Conservation (phyloP, 2,329 filamentous ascomycete genomes). For the Fonsecaea monophora region DNA sequence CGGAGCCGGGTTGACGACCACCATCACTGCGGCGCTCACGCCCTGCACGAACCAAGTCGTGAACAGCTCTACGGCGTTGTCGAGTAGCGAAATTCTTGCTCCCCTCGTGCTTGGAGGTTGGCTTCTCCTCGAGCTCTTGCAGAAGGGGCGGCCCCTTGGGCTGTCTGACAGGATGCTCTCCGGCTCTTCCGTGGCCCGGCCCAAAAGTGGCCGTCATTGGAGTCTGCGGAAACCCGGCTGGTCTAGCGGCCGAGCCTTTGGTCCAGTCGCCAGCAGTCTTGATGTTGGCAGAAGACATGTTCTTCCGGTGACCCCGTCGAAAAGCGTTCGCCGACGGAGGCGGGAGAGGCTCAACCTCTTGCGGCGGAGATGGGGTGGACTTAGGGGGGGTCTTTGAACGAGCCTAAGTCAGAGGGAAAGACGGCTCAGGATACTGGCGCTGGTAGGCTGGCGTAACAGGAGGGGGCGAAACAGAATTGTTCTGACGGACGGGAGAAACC, state of each 20-base stretch:
- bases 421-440: constrained; percentile 80
- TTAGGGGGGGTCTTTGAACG: constrained; percentile 71
- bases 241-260: constrained; percentile 75
- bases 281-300: constrained; percentile 70
- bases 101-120: constrained; percentile 90
- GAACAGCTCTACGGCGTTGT: constrained; percentile 87
- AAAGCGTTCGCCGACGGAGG: constrained; percentile 90
- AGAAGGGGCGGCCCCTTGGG: constrained; percentile 89
- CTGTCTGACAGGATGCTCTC: constrained; percentile 92
- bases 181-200: constrained; percentile 88
- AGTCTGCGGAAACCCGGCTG: constrained; percentile 78
- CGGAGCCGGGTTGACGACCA: constrained; percentile 67
- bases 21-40: constrained; percentile 75
- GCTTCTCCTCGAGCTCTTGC: constrained; percentile 87
- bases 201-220: constrained; percentile 86
- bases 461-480: constrained; percentile 45
- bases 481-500: constrained; percentile 27
- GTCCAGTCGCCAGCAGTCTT: constrained; percentile 57
- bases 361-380: constrained; percentile 71
- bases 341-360: constrained; percentile 75
- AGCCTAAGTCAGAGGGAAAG: constrained; percentile 51
- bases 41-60: constrained; percentile 89
- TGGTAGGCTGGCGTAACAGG: constrained; percentile 68
- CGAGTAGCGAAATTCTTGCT: constrained; percentile 97
- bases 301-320: constrained; percentile 93